phyloP scores from a whole-genome alignment of 805 yeast genomes.

The Lachancea thermotolerans region DNA sequence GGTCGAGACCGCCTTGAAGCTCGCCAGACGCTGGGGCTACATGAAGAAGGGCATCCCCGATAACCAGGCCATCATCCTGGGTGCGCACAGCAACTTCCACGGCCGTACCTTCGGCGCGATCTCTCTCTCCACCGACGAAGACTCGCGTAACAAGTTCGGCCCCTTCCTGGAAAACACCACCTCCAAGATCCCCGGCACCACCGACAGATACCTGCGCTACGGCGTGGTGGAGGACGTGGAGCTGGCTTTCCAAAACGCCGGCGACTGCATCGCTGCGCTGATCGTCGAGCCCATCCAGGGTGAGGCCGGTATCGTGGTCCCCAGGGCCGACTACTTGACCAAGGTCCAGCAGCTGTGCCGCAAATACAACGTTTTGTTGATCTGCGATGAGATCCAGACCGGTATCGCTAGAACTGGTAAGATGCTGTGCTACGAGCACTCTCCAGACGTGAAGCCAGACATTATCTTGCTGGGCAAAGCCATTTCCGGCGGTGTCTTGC shows the following conservation, averaged over 20 bases:
- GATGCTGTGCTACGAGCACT: constrained; percentile 86
- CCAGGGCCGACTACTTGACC: constrained; percentile 73
- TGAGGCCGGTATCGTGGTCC: constrained; percentile 96
- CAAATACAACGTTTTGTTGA: constrained; percentile 77
- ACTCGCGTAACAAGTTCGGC: constrained; percentile 81
- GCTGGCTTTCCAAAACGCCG: constrained; percentile 70
- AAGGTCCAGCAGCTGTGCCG: constrained; percentile 69
- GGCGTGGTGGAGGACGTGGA: constrained; percentile 84
- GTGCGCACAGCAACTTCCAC: constrained; percentile 89
- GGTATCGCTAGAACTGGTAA: constrained; percentile 97
- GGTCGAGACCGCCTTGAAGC: constrained; percentile 87
- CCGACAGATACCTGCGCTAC: constrained; percentile 57
- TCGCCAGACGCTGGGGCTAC: constrained; percentile 98
- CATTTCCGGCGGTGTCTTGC: constrained; percentile 88
- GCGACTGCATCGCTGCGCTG: constrained; percentile 85
- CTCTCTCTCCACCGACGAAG: constrained; percentile 94
- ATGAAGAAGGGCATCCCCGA: constrained; percentile 74
- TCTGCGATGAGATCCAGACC: constrained; percentile 96
- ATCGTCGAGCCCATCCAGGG: constrained; percentile 95
- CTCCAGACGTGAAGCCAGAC: constrained; percentile 74
- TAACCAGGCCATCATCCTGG: constrained; percentile 77
- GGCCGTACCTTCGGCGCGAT: constrained; percentile 94
- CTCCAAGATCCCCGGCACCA: constrained; percentile 73
- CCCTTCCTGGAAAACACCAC: constrained; percentile 83
- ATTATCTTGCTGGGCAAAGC: constrained; percentile 89